Conservation (phyloP, 225 moss, liverwort and hornwort genomes). For the Physcomitrium patens region DNA sequence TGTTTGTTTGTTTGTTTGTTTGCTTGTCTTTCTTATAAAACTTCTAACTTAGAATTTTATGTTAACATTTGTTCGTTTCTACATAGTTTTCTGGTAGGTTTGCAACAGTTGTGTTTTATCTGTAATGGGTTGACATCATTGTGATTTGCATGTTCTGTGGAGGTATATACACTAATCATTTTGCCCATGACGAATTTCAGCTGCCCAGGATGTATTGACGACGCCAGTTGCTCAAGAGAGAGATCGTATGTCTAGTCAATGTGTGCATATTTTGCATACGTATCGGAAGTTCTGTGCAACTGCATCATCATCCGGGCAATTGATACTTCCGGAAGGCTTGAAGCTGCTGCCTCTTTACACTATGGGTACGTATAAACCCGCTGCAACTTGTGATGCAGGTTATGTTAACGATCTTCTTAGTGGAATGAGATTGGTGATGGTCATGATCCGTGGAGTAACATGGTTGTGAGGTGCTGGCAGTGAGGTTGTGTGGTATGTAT, state of each 20-base stretch:
- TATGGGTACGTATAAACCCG: conserved; percentile 64
- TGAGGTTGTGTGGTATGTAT: neutral
- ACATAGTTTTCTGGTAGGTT: no score
- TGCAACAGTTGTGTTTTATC: neutral
- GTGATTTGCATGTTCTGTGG: neutral
- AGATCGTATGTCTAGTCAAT: conserved; percentile 85
- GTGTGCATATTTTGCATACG: conserved; percentile 92
- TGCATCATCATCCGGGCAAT: conserved; percentile 94
- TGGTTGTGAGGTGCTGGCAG: conserved; percentile 13
- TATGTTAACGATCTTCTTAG: conserved; percentile 5
- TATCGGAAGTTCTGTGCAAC: conserved; percentile 98
- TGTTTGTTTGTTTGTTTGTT: no score
- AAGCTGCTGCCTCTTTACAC: conserved; percentile 96
- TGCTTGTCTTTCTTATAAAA: no score
- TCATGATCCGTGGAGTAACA: neutral
- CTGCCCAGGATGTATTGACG: conserved; percentile 72
- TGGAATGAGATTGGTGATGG: neutral
- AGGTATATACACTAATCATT: neutral
- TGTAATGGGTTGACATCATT: neutral
- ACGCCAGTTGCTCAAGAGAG: conserved; percentile 81
- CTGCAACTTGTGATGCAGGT: conserved; percentile 5
- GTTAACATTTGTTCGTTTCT: no score
- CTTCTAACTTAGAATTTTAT: no score
- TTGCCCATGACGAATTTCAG: conserved; percentile 46
- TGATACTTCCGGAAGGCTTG: conserved; percentile 96